phyloP scores from a whole-genome alignment of 1,284 basidiomycete species.

The Irpex sp. region DNA sequence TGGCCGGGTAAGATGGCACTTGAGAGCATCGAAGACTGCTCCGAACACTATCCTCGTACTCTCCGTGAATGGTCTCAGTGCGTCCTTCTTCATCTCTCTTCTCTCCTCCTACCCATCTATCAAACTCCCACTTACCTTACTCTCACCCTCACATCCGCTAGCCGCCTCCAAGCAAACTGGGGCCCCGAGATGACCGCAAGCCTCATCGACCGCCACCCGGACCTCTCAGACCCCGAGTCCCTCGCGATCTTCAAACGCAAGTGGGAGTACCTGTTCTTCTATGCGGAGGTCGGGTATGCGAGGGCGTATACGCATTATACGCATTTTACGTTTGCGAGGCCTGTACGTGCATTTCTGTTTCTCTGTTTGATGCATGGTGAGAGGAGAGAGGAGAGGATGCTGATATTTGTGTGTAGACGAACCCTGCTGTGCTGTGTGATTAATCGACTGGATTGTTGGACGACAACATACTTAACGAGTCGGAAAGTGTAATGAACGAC shows the following conservation, averaged over 20 bases:
- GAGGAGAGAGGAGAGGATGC: not conserved
- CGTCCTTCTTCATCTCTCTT: not conserved
- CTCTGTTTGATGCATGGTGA: not conserved
- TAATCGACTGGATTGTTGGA: not conserved
- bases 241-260: conserved; percentile 14
- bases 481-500: not conserved
- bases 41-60: conserved; percentile 46
- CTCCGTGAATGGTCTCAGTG: conserved; percentile 41
- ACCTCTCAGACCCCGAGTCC: conserved; percentile 5
- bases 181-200: conserved; percentile 4
- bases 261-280: conserved; percentile 19
- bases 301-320: conserved; percentile 13
- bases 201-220: conserved; percentile 11
- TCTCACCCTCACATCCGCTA: not conserved
- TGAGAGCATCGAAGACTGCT: conserved; percentile 40
- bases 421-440: not conserved
- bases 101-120: not conserved
- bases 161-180: conserved; percentile 13
- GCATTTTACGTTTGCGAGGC: conserved; percentile 15
- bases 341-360: conserved; percentile 2
- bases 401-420: not conserved
- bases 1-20: conserved; percentile 34
- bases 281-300: conserved; percentile 18
- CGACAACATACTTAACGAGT: not conserved
- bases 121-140: not conserved